Evolutionary conservation across 2,329 filamentous ascomycete genomes (phyloP).

Genomic region (Clarireedia paspali): DNA sequence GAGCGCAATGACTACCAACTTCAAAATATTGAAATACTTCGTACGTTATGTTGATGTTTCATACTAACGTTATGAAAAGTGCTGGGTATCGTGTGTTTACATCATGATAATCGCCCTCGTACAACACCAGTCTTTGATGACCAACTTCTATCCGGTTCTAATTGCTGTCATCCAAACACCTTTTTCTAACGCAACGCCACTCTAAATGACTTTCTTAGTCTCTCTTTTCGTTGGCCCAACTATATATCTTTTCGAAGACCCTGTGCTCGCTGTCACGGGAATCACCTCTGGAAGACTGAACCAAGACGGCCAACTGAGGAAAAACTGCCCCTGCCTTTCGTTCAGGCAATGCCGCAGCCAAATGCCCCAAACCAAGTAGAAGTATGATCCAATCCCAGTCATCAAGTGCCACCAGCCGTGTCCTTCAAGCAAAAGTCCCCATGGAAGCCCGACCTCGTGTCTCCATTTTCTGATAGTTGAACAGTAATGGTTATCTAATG

Average conservation of each 20-base stretch:
- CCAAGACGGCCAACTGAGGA: constrained; percentile 54
- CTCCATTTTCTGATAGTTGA: constrained; percentile 40
- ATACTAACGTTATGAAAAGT: background rate
- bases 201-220: constrained; percentile 21
- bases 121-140: background rate
- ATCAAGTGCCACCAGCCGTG: constrained; percentile 73
- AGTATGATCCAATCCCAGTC: constrained; percentile 63
- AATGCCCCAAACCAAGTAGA: constrained; percentile 65
- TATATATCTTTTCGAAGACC: constrained; percentile 7
- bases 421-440: constrained; percentile 64
- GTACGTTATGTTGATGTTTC: background rate
- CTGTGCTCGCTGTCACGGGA: constrained; percentile 10
- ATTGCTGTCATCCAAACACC: background rate
- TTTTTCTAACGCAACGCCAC: background rate
- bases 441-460: constrained; percentile 56
- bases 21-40: no score
- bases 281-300: constrained; percentile 34
- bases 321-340: constrained; percentile 56
- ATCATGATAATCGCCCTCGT: background rate
- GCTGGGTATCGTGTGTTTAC: constrained; percentile 5
- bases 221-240: constrained; percentile 15
- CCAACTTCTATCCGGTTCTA: background rate
- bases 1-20: background rate
- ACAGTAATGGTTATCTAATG: constrained; percentile 58
- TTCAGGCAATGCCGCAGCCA: constrained; percentile 65